Evolutionary conservation across 2,329 filamentous ascomycete genomes (phyloP).

Genomic region (Aquanectria penicillioides): DNA sequence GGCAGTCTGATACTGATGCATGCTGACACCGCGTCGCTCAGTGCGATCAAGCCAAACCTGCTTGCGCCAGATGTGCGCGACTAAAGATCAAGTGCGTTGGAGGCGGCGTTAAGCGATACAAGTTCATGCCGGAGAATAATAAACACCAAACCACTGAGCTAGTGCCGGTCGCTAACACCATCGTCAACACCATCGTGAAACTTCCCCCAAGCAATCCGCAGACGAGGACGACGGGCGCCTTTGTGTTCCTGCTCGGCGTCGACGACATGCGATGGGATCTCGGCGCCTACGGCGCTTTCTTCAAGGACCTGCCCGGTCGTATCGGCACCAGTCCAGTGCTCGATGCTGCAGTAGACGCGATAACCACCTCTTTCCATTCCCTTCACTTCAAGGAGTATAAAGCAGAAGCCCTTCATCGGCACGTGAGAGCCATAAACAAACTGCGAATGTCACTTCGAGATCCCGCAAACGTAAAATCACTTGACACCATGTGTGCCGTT

Average conservation of each 20-base stretch:
- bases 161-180: too few species aligned
- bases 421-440: slow-evolving; percentile 38
- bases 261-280: slow-evolving; percentile 46
- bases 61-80: slow-evolving; percentile 55
- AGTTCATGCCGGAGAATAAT: not conserved
- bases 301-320: slow-evolving; percentile 3
- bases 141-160: too few species aligned
- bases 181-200: too few species aligned
- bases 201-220: slow-evolving; percentile 43
- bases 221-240: slow-evolving; percentile 28
- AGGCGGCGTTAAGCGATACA: not conserved
- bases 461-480: slow-evolving; percentile 31
- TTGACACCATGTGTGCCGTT: slow-evolving; percentile 46
- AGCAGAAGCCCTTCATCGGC: slow-evolving; percentile 53
- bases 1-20: not conserved
- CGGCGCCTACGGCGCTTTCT: not conserved
- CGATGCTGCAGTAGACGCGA: not conserved
- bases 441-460: slow-evolving; percentile 37
- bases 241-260: slow-evolving; percentile 45
- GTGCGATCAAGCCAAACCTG: slow-evolving; percentile 55
- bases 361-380: slow-evolving; percentile 46
- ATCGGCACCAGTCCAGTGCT: slow-evolving; percentile 6
- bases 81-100: slow-evolving; percentile 54
- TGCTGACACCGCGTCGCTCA: slow-evolving; percentile 30
- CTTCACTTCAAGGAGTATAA: slow-evolving; percentile 3